Conservation (phyloP, 225 moss, liverwort and hornwort species). For the Marchantia polymorpha region DNA sequence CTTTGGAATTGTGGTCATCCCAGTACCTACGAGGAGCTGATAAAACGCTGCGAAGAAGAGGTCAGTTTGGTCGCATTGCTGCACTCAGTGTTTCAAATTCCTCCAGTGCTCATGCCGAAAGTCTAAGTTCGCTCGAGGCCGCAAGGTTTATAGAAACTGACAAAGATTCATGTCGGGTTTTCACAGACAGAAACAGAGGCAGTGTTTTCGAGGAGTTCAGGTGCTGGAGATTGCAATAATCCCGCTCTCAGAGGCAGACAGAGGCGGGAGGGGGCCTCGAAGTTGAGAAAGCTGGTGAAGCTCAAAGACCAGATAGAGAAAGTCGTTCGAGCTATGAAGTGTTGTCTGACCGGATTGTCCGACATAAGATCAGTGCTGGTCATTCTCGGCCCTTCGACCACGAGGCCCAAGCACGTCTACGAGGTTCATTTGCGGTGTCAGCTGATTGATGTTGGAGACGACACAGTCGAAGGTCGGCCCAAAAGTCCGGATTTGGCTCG, state of each 20-base stretch:
- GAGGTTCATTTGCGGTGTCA: slow-evolving; percentile 19
- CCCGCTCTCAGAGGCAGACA: slow-evolving; percentile 5
- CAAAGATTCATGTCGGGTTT: not conserved
- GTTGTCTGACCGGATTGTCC: not conserved
- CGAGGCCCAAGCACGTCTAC: slow-evolving; percentile 25
- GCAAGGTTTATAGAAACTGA: not conserved
- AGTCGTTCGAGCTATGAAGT: slow-evolving; percentile 1
- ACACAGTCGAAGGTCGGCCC: not conserved
- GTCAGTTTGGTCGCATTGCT: not conserved
- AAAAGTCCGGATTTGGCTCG: slow-evolving; percentile 21
- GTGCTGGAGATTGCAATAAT: not conserved
- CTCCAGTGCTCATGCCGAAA: not conserved
- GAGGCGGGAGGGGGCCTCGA: slow-evolving; percentile 4
- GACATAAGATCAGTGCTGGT: slow-evolving; percentile 21
- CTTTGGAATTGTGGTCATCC: not conserved
- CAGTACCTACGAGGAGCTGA: slow-evolving; percentile 32
- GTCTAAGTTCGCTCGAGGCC: not conserved
- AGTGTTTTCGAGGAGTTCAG: not conserved
- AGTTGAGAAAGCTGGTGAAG: slow-evolving; percentile 19
- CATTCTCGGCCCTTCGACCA: slow-evolving; percentile 19
- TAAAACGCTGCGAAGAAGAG: slow-evolving; percentile 2
- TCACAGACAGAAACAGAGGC: slow-evolving; percentile 2
- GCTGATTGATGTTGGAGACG: not conserved
- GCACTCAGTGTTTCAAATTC: not conserved
- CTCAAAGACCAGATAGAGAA: slow-evolving; percentile 23